Base-by-base conservation (phyloP, 129 eudicot genomes). In the Flaveria bidentis region DNA sequence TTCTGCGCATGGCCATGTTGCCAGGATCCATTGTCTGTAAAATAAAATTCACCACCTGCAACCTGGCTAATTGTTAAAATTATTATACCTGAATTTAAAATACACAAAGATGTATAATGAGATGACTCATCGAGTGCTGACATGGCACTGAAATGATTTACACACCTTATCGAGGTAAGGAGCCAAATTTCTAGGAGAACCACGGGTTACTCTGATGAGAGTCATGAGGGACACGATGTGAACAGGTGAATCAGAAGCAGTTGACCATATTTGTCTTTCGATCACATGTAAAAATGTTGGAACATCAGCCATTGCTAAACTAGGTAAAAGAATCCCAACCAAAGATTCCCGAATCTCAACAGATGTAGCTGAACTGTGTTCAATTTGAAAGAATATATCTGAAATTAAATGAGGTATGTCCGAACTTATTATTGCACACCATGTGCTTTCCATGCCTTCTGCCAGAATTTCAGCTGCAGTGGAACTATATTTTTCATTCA, bases 211-310 rank as follows among this genome's bases (percentile, higher is more conserved):
- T 84, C 97, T 88, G 60, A 88, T 82, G 73, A 95, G 88, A 61
- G 93, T 88, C 90, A 81, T 85, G 58, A 95, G 96, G 9, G 97
- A 80, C 23, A 87, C 94, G 33, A 83, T 82, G 77, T 95, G 99
- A 85, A 95, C 97, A 50, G 99, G 99, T 78, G 97, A 95, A 85
- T 95, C 99, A 80, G 99, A 95, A 20, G 99, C 97, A 42, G 97
- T 95, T 23, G 97, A 91, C 97, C 97, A 95, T 60, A 95, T 91
- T 63, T 91, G 97, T 72, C 97, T 82, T 84, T 91, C 96, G 53
- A 95, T 85, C 44, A 91, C 97, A 78, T 88, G 85, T 55, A 95
- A 85, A 86, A 89, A 91, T 14, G 92, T 87, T 45, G 70, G 86
- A 66, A 89, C 85, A 67, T 95, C 99, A 9, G 95, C 96, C 99